A percentile compares a stretch with the other conserved stretches of the same genome.
Conservation (phyloP, 225 moss, liverwort and hornwort species). For the Marchantia polymorpha region DNA sequence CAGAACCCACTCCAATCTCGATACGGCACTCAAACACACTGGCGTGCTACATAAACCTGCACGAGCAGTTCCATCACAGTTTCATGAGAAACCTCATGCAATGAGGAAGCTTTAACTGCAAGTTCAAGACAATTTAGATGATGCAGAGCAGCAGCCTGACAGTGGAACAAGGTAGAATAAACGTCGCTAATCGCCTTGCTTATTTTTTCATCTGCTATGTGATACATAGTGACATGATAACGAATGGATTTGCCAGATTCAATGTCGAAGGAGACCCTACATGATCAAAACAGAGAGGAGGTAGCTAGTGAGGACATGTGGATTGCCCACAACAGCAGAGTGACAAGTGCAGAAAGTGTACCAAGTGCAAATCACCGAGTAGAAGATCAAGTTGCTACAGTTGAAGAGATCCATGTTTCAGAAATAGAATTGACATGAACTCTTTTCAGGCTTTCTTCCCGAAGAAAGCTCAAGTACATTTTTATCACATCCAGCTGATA, state of each 20-base stretch:
- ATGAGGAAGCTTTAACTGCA: no score
- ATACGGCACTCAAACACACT: neutral
- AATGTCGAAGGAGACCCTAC: neutral
- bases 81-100: neutral
- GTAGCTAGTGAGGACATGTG: neutral
- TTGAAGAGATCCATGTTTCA: no score
- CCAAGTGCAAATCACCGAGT: no score
- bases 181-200: neutral
- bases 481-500: no score
- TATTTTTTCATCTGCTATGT: neutral
- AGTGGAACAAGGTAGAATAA: neutral
- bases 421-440: no score
- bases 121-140: neutral
- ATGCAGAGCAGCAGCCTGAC: neutral
- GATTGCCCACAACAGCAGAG: neutral
- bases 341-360: no score
- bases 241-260: no score
- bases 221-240: no score
- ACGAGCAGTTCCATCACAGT: neutral
- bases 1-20: neutral
- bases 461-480: no score
- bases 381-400: no score
- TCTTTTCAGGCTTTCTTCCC: no score
- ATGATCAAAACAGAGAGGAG: neutral
- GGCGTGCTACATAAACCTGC: conserved; percentile 3